phyloP scores from a whole-genome alignment of 108 stramenopile species.

The Cyclotella sp. region DNA sequence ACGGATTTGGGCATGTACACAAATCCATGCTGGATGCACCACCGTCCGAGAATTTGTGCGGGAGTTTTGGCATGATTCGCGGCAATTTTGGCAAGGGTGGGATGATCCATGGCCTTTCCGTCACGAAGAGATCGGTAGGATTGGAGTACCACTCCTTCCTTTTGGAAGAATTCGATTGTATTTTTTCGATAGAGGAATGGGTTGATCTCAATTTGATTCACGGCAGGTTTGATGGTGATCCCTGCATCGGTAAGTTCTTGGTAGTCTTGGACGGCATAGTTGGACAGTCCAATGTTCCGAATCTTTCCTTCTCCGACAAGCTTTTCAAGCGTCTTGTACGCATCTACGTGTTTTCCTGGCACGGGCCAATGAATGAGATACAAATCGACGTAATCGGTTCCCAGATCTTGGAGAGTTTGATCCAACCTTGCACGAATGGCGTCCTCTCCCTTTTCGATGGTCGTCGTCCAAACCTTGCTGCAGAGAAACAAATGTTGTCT shows the following conservation, averaged over 20 bases:
- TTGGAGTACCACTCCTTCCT: conserved; percentile 87
- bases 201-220: conserved; percentile 96
- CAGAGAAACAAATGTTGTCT: conserved; percentile 87
- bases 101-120: conserved; percentile 88
- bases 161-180: conserved; percentile 73
- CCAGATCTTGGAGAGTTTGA: conserved; percentile 77
- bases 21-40: conserved; percentile 93
- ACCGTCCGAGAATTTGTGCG: conserved; percentile 92
- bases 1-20: conserved; percentile 90
- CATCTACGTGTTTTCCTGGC: conserved; percentile 84
- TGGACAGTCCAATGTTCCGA: conserved; percentile 72
- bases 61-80: conserved; percentile 57
- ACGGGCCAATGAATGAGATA: conserved; percentile 96
- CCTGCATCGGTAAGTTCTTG: conserved; percentile 76
- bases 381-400: conserved; percentile 90
- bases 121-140: conserved; percentile 84
- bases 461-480: conserved; percentile 94
- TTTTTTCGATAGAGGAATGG: conserved; percentile 89
- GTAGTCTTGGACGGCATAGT: conserved; percentile 87
- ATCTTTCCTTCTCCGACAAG: conserved; percentile 75
- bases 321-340: conserved; percentile 77
- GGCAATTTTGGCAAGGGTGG: conserved; percentile 66
- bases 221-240: conserved; percentile 62
- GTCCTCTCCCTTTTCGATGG: conserved; percentile 80
- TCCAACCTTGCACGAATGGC: conserved; percentile 77